Base-by-base conservation (phyloP, 2,329 filamentous ascomycete species). In the Sporothrix brunneoviolacea region DNA sequence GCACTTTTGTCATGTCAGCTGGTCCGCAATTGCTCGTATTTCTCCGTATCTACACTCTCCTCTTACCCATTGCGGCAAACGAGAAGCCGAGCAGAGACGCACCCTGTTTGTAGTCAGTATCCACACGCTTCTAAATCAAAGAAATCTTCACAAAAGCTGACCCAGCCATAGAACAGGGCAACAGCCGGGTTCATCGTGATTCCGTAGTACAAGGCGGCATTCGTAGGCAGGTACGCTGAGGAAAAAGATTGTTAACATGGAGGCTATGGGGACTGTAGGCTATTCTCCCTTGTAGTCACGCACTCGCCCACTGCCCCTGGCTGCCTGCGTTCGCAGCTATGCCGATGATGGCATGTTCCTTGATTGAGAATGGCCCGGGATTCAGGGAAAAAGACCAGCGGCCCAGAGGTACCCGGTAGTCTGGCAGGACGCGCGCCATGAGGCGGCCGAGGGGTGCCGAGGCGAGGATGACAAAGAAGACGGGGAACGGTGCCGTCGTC, bases 211-310 rank as follows among this genome's bases (percentile, higher is more conserved):
- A 58, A 42, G 13, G 49, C 47, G 2, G 56, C 56, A 50, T 57
- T 58, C 8, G 55, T 57, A 8, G 53, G 42, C 8, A 57, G 55
- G 6, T 70, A 66, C 56, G 74, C 77, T 1, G n/a, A n/a, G n/a
- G n/a, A n/a, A n/a, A n/a, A n/a, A n/a, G n/a, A n/a, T n/a, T n/a
- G n/a, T n/a, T n/a, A n/a, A n/a, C n/a, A n/a, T n/a, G n/a, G n/a
- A n/a, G n/a, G n/a, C n/a, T n/a, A n/a, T n/a, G n/a, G n/a, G n/a
- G n/a, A n/a, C n/a, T n/a, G n/a, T n/a, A n/a, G n/a, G n/a, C n/a
- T n/a, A n/a, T n/a, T n/a, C n/a, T n/a, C n/a, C n/a, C n/a, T n/a
- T n/a, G n/a, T n/a, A n/a, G n/a, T n/a, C n/a, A n/a, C n/a, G n/a
- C 70, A 53, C 51, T 53, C 15, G 51, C 53, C 54, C 53, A 57